Evolutionary conservation across 805 yeast genomes (phyloP), one percentile per base, ranked within the genome.

Genomic region (Kodamaea kakaduensis): DNA sequence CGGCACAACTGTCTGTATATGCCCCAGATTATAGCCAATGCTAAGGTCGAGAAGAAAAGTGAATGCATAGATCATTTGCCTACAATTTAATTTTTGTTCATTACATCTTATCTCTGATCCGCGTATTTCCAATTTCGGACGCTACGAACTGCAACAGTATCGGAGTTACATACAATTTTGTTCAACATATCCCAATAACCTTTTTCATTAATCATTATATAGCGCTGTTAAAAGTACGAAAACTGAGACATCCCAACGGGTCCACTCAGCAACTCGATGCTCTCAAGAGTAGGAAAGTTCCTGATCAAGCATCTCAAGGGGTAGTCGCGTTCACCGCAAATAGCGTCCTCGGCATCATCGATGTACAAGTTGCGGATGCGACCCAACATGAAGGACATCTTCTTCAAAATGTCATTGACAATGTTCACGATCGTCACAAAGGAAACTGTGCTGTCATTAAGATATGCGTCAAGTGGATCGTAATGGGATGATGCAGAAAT

Each of bases 391-490:
- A 58, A 59, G 31, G 48, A 44, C 45, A 52, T 47, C 32, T 62
- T 61, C 42, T 59, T 59, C 37, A 62, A 50, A 6, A 62, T 50
- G 47, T 61, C 67, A 36, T 56, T 55, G 9, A 58, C 56, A n/a
- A 62, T 53, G 7, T 57, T 42, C 3, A 57, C 51, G 14, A 61
- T 38, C 28, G 52, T 48, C 34, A 55, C 52, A 43, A 62, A 61
- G 9, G 34, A 25, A 12, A 36, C 39, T 10, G 9, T 27, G 7
- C 17, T 25, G 24, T 52, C 48, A 18, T 36, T 27, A 17, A 36
- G 25, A 29, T 48, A 44, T n/a, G 42, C 47, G 33, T 46, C 51
- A 4, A 34, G 33, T 20, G 24, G 31, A 22, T 40, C 42, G 18
- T 32, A 16, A 17, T 40, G 35, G 15, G 24, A 12, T 2, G 38